Evolutionary conservation across 108 stramenopile species (phyloP).

Genomic region (Cyclotella cryptica): DNA sequence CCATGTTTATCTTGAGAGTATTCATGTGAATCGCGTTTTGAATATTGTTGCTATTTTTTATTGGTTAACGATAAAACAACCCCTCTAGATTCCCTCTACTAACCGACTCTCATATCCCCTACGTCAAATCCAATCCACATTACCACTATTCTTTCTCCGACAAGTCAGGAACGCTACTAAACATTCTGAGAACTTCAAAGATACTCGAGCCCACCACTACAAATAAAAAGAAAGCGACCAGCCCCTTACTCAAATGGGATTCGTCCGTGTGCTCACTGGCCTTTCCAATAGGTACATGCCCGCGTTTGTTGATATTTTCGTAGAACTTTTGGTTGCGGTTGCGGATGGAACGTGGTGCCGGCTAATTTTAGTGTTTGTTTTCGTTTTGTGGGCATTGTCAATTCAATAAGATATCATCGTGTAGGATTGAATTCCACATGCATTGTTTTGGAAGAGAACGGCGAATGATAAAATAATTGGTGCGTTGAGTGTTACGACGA

Average conservation of each 20-base stretch:
- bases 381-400: too few relatives aligned
- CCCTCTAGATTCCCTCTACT: neutral
- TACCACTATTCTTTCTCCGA: neutral
- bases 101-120: neutral
- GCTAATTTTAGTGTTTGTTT: constrained; percentile 42
- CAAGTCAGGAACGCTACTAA: constrained; percentile 56
- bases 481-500: too few relatives aligned
- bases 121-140: neutral
- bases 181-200: constrained; percentile 81
- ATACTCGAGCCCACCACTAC: constrained; percentile 85
- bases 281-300: constrained; percentile 78
- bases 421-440: too few relatives aligned
- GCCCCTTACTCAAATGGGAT: constrained; percentile 52
- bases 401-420: too few relatives aligned
- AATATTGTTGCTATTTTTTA: too few relatives aligned
- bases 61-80: neutral
- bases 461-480: too few relatives aligned
- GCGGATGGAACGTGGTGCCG: constrained; percentile 82
- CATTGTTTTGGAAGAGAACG: too few relatives aligned
- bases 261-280: constrained; percentile 78
- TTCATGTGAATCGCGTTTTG: too few relatives aligned
- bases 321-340: constrained; percentile 81
- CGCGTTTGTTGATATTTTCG: constrained; percentile 84
- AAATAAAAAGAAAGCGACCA: constrained; percentile 78
- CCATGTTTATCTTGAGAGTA: too few relatives aligned